Base-by-base conservation (phyloP, 1,284 basidiomycete genomes). In the Thelephora terrestris region DNA sequence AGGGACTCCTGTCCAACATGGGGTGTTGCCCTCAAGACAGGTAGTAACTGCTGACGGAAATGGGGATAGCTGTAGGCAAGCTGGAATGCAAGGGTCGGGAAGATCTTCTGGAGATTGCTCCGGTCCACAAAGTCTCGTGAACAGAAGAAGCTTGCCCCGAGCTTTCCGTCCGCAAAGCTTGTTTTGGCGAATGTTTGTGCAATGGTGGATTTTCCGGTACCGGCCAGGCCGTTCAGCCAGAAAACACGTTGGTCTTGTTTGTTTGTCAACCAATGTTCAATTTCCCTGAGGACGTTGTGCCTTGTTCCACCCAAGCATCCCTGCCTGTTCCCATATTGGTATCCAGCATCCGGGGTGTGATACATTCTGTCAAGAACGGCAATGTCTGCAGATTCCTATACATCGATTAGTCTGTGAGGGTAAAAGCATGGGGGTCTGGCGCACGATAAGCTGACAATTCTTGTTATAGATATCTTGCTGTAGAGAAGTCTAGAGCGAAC, bases 71-170 rank as follows among this genome's bases (percentile, higher is more conserved):
- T 50, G 2, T 37, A 35, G 0, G 49, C 57, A 17, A 64, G 57
- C 36, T 58, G 54, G 40, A 50, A 59, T 12, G 62, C 57, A 10
- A 63, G 46, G 16, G 62, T 58, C 2, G 60, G 57, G 38, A 64
- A 48, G 34, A 63, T 57, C 23, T 23, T 37, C 25, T 40, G 47
- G 14, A 54, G 45, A 21, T 61, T 50, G 10, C 50, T 38, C 7
- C 51, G 44, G 9, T 46, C 52, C 7, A 36, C 43, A 17, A 52
- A 47, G n/a, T 43, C 29, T 23, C 57, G 54, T 12, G 55, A 55
- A 49, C 54, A 60, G 45, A 62, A 63, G 53, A 59, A 62, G 50
- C 50, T 57, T 4, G 57, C 61, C 21, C 54, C 58, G 3, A 60
- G 57, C 27, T 47, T 16, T 21, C 20, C 24, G 5, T 40, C 27